Base-by-base conservation (phyloP, 495 filamentous ascomycete species). In the Patellaria atrata region DNA sequence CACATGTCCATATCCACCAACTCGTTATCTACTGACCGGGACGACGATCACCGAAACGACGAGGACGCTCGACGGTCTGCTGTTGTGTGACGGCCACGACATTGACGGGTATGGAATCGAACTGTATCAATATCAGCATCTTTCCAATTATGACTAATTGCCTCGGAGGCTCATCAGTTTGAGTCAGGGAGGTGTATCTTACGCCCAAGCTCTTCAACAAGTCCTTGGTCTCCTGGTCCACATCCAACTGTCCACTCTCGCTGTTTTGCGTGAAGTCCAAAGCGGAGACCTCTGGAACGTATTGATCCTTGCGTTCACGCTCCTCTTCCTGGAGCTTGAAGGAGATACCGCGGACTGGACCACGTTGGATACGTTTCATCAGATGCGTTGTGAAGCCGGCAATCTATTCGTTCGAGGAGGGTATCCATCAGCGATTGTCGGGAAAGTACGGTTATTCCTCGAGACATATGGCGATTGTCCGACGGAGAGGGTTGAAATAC, bases 281-380 rank as follows among this genome's bases (percentile, higher is more conserved):
- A 52, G 91, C 89, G 26, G 91, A 96, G 51, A 97, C 68, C 67
- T 97, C 89, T 48, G 91, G 91, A 43, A 97, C 89, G 68, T 94
- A 97, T 75, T 97, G 91, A 72, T 97, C 89, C 79, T 97, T 97
- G 57, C 89, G 77, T 71, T 97, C 89, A 70, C 89, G 79, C 73
- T 96, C 89, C 70, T 96, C 89, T 70, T 97, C 89, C 71, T 97
- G 89, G 35, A 97, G 79, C 76, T 96, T 97, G 83, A 97, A 97
- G 61, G 91, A 96, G 67, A 97, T 97, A 73, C 89, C 89, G 54
- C 89, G 89, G 64, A 97, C 89, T 44, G 89, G 89, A 29, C 89
- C 89, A 61, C 89, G 85, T 68, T 94, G 87, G 58, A 97, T 97
- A 67, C 89, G 89, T 73, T 93, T 94, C 89, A 97, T 86, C 60